Base-by-base conservation (phyloP, 345 rosid genomes). In the Cardamine occulta region DNA sequence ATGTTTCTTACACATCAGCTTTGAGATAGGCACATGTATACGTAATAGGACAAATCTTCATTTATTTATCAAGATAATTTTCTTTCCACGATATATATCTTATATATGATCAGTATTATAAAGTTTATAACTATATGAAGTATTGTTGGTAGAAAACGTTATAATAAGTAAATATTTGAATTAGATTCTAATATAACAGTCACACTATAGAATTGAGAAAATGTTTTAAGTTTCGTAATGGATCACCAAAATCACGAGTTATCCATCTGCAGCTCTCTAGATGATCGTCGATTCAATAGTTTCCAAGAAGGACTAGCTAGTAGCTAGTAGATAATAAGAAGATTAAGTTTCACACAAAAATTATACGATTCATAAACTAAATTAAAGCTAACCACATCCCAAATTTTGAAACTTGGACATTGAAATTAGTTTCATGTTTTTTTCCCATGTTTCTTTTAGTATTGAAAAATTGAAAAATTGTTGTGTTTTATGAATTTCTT, bases 1-100 rank as follows among this genome's bases (percentile, higher is more conserved):
- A 77, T 71, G 72, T 57, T 73, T 66, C 74, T 63, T 73, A 73
- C 81, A 78, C 81, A 52, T 78, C 69, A 72, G 21, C 73, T 72
- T 78, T 31, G 17, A 72, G 57, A 66, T 72, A 49, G 53, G 73
- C 56, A 72, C 55, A 49, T 72, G 56, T 7, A 13, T 0, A 5
- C 0, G 3, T 23, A 61, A 63, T 24, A 55, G 6, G 75, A 70
- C 66, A 63, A 77, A 51, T 63, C 15, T n/a, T 44, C 3, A 15
- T 19, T 44, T 52, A 8, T 5, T 58, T 14, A 1, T 51, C 28
- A 11, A 24, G 17, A 14, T 14, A 14, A 5, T 7, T 29, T 31
- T 31, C 4, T 31, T 8, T 29, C 4, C 19, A 32, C 8, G 9
- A 17, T 31, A 17, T 29, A 54, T n/a, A 6, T 18, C 35, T 40